phyloP scores from a whole-genome alignment of 495 filamentous ascomycete genomes.

The Penicillium lagena region DNA sequence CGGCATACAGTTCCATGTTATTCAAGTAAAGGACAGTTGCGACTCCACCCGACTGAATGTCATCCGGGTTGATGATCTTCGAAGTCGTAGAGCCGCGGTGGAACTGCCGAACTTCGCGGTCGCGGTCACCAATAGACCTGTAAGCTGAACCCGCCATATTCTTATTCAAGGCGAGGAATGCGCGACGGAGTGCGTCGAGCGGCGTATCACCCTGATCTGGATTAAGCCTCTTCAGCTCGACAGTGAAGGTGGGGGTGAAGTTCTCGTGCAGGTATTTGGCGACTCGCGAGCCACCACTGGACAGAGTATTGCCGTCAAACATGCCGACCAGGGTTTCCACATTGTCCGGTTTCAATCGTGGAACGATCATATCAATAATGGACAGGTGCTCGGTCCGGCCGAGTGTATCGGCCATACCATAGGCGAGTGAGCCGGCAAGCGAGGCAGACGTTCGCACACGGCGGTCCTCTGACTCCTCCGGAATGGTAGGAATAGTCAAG shows the following conservation, averaged over 20 bases:
- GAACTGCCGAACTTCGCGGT: slow-evolving; percentile 52
- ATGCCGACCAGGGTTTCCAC: slow-evolving; percentile 86
- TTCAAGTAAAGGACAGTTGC: slow-evolving; percentile 89
- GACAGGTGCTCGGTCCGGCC: slow-evolving; percentile 91
- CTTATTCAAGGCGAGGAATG: slow-evolving; percentile 88
- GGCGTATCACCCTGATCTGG: slow-evolving; percentile 57
- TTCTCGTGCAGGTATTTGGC: slow-evolving; percentile 96
- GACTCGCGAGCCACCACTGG: slow-evolving; percentile 84
- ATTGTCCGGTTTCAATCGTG: slow-evolving; percentile 84
- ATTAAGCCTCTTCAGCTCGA: slow-evolving; percentile 64
- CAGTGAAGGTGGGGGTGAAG: slow-evolving; percentile 74
- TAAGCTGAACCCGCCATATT: slow-evolving; percentile 85
- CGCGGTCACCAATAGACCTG: slow-evolving; percentile 66
- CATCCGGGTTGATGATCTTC: slow-evolving; percentile 73
- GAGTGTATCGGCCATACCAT: slow-evolving; percentile 97
- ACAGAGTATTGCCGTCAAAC: slow-evolving; percentile 86
- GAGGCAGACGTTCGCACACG: slow-evolving; percentile 95
- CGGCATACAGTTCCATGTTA: slow-evolving; percentile 83
- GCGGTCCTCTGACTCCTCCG: slow-evolving; percentile 91
- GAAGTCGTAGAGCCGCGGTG: slow-evolving; percentile 66
- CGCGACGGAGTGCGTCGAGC: slow-evolving; percentile 72
- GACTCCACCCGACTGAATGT: slow-evolving; percentile 81
- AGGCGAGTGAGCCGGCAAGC: slow-evolving; percentile 76
- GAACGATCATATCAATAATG: slow-evolving; percentile 96
- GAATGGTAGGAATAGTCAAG: slow-evolving; percentile 82